Base-by-base conservation (phyloP, 352 stramenopile genomes). In the Globisporangium perplexum region DNA sequence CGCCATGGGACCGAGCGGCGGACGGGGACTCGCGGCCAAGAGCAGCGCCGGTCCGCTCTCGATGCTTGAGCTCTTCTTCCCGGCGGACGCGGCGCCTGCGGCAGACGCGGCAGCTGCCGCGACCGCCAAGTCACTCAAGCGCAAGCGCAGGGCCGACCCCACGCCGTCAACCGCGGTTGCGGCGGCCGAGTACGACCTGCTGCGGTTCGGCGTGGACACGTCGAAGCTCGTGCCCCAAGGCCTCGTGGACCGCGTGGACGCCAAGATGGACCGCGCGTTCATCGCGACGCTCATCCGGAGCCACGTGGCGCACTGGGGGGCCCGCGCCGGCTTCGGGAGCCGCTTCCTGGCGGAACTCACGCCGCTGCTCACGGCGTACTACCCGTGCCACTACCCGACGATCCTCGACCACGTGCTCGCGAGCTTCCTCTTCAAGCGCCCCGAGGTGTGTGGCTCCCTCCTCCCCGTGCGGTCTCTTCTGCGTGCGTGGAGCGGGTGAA, bases 161-260 rank as follows among this genome's bases (percentile, higher is more conserved):
- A 11, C 30, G 41, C 28, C 30, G 33, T 1, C 42, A 12, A 4
- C 38, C 26, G 17, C 35, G 35, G 1, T 26, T 23, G 20, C n/a
- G 33, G 53, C 11, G 18, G 30, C 33, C 5, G 66, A 83, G 12
- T 66, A 87, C 36, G 77, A 89, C 55, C 53, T 86, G 55, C 57
- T 87, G 30, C 51, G 74, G 2, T 90, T 88, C 60, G 76, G 77
- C n/a, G 77, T 93, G 7, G 80, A 93, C 52, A 60, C 64, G 26
- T 65, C 76, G 42, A 90, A 90, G 53, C 68, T 95, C 18, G 78
- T 95, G 12, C 85, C 85, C 0, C 83, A 92, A 36, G 85, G 85
- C 15, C 79, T 95, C 26, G 83, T 91, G 3, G 83, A 95, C 46
- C 77, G 77, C n/a, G 78, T 95, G 24, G 85, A 95, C 51, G 59